These are phyloP conservation scores for Pseudogymnoascus sp. DNA, from an alignment of 2,329 filamentous ascomycete genomes.

Conservation along the genomic window DNA sequence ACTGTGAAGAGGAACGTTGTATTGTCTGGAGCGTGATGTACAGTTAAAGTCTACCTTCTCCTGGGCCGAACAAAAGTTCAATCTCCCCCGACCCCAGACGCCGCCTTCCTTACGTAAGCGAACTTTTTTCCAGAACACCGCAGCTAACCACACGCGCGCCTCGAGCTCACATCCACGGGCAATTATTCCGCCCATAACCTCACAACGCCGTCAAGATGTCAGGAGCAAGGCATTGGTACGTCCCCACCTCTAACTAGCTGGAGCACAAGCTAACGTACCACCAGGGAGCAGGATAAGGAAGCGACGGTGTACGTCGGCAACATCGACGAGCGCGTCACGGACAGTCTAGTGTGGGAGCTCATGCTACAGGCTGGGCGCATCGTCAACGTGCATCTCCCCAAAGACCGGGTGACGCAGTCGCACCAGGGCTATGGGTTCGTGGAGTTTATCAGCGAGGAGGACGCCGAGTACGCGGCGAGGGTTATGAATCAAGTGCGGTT, in stretches of 20 bases:
- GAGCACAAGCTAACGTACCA: not conserved
- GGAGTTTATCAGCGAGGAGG: constrained; percentile 90
- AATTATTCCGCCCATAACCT: constrained; percentile 7
- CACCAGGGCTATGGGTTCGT: constrained; percentile 99
- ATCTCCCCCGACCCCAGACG: not conserved
- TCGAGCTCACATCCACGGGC: constrained; percentile 6
- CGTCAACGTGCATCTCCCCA: constrained; percentile 95
- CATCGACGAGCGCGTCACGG: constrained; percentile 90
- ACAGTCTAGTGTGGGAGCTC: constrained; percentile 89
- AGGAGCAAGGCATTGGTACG: constrained; percentile 61
- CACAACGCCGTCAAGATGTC: constrained; percentile 29
- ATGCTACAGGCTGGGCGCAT: constrained; percentile 98
- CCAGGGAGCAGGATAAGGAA: constrained; percentile 94
- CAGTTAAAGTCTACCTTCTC: not conserved
- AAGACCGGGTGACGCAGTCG: constrained; percentile 92
- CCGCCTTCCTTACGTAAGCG: constrained; percentile 12
- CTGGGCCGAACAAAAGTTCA: constrained; percentile 1
- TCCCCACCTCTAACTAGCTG: not conserved
- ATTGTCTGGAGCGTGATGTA: not conserved
- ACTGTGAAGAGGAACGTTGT: not conserved
- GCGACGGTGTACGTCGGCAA: constrained; percentile 97
- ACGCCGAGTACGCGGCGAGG: constrained; percentile 92
- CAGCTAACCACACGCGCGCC: not conserved
- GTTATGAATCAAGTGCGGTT: constrained; percentile 95
- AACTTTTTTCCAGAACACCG: constrained; percentile 9